These are phyloP conservation scores for Beta lomatogona DNA, from an alignment of 179 eudicot genomes.

Conservation along the genomic window DNA sequence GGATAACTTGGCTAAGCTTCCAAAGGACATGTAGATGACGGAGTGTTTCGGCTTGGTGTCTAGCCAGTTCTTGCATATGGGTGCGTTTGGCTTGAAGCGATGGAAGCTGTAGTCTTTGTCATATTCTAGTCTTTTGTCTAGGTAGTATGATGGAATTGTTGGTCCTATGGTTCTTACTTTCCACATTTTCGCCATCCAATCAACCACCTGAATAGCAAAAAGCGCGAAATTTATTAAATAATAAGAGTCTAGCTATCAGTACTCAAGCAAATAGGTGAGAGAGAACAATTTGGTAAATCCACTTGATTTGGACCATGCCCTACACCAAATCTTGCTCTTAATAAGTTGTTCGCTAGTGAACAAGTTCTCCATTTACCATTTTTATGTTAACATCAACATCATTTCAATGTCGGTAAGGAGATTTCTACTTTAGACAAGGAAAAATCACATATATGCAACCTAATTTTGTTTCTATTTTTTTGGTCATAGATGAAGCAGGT, in stretches of 20 bases:
- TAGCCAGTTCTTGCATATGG: conserved; percentile 35
- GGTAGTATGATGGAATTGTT: conserved; percentile 45
- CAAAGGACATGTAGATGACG: conserved; percentile 38
- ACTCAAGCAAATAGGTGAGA: no score
- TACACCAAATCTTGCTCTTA: no score
- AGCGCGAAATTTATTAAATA: neutral
- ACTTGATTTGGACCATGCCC: no score
- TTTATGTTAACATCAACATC: no score
- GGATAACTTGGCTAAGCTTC: conserved; percentile 37
- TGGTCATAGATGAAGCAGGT: no score
- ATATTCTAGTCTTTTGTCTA: conserved; percentile 37
- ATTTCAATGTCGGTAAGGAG: no score
- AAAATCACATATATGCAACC: no score
- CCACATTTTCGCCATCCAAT: conserved; percentile 44
- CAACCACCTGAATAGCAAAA: conserved; percentile 28
- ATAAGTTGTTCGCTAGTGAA: no score
- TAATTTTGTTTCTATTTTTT: no score
- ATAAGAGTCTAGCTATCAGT: neutral
- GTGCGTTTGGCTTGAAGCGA: conserved; percentile 34
- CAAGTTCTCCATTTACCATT: no score
- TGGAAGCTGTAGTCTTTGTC: conserved; percentile 42
- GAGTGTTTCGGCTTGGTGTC: conserved; percentile 28
- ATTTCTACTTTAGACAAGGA: no score
- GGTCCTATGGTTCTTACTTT: conserved; percentile 42
- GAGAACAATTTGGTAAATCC: no score